phyloP scores from a whole-genome alignment of 1,284 basidiomycete genomes.

The Microbotryum saponariae region DNA sequence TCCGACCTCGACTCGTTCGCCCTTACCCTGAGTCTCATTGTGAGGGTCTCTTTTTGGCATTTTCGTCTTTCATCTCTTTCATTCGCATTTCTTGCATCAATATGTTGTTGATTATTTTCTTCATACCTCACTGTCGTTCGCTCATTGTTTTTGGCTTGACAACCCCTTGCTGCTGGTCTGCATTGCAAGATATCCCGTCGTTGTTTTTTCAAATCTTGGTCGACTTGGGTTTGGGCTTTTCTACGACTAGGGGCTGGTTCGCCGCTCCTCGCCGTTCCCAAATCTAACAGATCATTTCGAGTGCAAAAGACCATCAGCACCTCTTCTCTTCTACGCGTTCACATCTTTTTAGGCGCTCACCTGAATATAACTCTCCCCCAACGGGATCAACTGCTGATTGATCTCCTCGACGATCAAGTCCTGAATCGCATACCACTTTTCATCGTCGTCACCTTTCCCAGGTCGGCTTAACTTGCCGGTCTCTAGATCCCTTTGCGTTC shows the following conservation, averaged over 20 bases:
- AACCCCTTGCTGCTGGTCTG: no score
- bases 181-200: no score
- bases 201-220: background rate
- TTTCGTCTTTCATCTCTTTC: no score
- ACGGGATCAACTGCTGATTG: slow-evolving; percentile 92
- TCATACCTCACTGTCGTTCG: no score
- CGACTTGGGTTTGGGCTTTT: slow-evolving; percentile 5
- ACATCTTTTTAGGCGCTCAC: slow-evolving; percentile 48
- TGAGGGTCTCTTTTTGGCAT: no score
- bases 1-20: no score
- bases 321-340: no score
- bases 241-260: slow-evolving; percentile 2
- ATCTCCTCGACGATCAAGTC: slow-evolving; percentile 94
- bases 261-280: slow-evolving; percentile 1
- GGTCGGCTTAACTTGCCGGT: slow-evolving; percentile 3
- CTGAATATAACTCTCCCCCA: slow-evolving; percentile 93
- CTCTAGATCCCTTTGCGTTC: slow-evolving; percentile 44
- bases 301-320: background rate
- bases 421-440: slow-evolving; percentile 95
- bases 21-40: no score
- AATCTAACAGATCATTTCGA: background rate
- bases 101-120: no score
- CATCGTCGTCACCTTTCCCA: slow-evolving; percentile 54
- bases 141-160: no score
- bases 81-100: no score